Evolutionary conservation across 2,329 filamentous ascomycete genomes (phyloP).

Genomic region (Onygenales sp.): DNA sequence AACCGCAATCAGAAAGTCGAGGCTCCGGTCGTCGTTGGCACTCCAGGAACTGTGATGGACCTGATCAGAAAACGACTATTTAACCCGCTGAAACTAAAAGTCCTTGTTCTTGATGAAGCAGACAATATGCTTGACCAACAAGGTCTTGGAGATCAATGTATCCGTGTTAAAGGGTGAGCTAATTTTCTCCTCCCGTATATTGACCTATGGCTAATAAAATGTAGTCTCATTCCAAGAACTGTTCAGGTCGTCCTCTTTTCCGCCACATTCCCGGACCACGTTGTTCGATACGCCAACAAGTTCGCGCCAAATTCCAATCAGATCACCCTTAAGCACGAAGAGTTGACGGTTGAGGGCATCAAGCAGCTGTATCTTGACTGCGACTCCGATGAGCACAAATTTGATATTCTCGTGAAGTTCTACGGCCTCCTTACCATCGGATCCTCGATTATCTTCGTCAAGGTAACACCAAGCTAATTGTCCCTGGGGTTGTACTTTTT

Average conservation of each 20-base stretch:
- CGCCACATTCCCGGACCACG: slow-evolving; percentile 80
- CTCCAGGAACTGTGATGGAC: slow-evolving; percentile 86
- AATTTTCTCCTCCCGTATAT: background rate
- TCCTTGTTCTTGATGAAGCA: slow-evolving; percentile 89
- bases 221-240: slow-evolving; percentile 59
- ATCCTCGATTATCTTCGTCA: slow-evolving; percentile 96
- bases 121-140: slow-evolving; percentile 98
- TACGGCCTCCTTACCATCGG: slow-evolving; percentile 95
- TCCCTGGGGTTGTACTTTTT: slow-evolving; percentile 5
- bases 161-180: slow-evolving; percentile 74
- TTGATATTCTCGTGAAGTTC: slow-evolving; percentile 77
- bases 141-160: slow-evolving; percentile 88
- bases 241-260: slow-evolving; percentile 94
- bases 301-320: slow-evolving; percentile 82
- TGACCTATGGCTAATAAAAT: slow-evolving; percentile 22
- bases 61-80: slow-evolving; percentile 69
- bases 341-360: slow-evolving; percentile 93
- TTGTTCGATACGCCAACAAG: slow-evolving; percentile 69
- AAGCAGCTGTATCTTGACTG: slow-evolving; percentile 98
- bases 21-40: slow-evolving; percentile 79
- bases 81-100: slow-evolving; percentile 60
- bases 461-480: slow-evolving; percentile 42
- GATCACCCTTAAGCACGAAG: slow-evolving; percentile 78
- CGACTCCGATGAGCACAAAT: slow-evolving; percentile 70
- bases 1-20: slow-evolving; percentile 59